Conservation (phyloP, 192 early-diverging fungal species). For the Umbelopsis isabellina region DNA sequence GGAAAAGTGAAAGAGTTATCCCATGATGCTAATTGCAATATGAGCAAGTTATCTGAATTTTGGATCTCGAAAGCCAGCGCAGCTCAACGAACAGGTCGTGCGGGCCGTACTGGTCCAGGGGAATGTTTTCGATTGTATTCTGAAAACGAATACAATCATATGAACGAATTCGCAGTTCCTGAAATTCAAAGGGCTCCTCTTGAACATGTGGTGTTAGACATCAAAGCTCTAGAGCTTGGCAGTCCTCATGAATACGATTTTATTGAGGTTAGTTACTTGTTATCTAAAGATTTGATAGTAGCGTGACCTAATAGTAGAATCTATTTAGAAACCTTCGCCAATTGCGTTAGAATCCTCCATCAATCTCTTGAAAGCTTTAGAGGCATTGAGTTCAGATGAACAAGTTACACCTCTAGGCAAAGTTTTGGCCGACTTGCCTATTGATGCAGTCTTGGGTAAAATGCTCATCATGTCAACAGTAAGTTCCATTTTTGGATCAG, state of each 20-base stretch:
- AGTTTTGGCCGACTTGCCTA: constrained; percentile 59
- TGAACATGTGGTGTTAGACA: constrained; percentile 60
- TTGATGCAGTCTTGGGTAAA: constrained; percentile 68
- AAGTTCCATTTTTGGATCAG: neutral
- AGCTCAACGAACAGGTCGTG: constrained; percentile 66
- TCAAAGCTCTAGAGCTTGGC: constrained; percentile 64
- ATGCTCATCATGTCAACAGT: constrained; percentile 66
- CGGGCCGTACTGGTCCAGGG: constrained; percentile 65
- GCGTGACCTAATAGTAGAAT: neutral
- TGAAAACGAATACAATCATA: constrained; percentile 56
- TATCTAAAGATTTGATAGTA: neutral
- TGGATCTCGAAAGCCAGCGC: constrained; percentile 71
- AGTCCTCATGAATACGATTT: constrained; percentile 66
- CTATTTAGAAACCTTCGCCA: constrained; percentile 41
- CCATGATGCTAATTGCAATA: constrained; percentile 53
- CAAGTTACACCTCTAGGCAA: constrained; percentile 55
- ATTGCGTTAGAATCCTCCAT: constrained; percentile 49
- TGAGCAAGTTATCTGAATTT: constrained; percentile 65
- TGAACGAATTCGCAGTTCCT: constrained; percentile 69
- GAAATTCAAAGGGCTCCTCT: constrained; percentile 67
- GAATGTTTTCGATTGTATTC: constrained; percentile 69
- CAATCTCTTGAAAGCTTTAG: constrained; percentile 47
- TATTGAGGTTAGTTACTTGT: constrained; percentile 44
- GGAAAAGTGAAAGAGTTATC: constrained; percentile 71
- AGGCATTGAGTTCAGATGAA: constrained; percentile 49